Evolutionary conservation across 2,329 filamentous ascomycete species (phyloP).

Genomic region (Ophiocordyceps camponoti-saundersi): DNA sequence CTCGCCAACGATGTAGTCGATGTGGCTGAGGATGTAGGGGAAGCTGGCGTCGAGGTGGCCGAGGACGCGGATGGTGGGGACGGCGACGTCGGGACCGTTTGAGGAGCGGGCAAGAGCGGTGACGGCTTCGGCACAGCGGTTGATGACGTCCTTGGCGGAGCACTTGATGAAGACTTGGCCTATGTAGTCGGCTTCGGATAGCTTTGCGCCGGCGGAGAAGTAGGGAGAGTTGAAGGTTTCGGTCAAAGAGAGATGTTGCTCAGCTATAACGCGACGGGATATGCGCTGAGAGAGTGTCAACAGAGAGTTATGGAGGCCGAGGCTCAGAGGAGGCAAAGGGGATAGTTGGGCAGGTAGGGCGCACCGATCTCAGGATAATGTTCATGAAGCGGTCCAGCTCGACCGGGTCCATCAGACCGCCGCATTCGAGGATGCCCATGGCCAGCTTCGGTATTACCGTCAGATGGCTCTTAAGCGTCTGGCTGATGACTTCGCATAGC

Average conservation of each 20-base stretch:
- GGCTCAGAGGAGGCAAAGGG: background rate
- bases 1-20: slow-evolving; percentile 95
- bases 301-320: background rate
- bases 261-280: slow-evolving; percentile 87
- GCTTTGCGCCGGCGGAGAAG: slow-evolving; percentile 69
- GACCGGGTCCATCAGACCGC: slow-evolving; percentile 60
- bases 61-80: slow-evolving; percentile 69
- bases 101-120: slow-evolving; percentile 57
- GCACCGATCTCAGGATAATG: slow-evolving; percentile 71
- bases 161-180: slow-evolving; percentile 92
- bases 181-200: slow-evolving; percentile 66
- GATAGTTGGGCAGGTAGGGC: no score
- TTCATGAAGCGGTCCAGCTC: slow-evolving; percentile 93
- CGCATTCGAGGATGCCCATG: slow-evolving; percentile 86
- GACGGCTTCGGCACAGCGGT: slow-evolving; percentile 63
- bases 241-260: slow-evolving; percentile 88
- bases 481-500: slow-evolving; percentile 65
- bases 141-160: slow-evolving; percentile 75
- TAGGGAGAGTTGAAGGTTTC: slow-evolving; percentile 85
- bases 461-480: slow-evolving; percentile 72
- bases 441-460: slow-evolving; percentile 87
- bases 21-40: slow-evolving; percentile 86
- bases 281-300: slow-evolving; percentile 45
- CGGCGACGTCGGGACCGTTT: slow-evolving; percentile 50
- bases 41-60: slow-evolving; percentile 85